Base-by-base conservation (phyloP, 352 stramenopile species). In the Phytophthora niederhauseri region DNA sequence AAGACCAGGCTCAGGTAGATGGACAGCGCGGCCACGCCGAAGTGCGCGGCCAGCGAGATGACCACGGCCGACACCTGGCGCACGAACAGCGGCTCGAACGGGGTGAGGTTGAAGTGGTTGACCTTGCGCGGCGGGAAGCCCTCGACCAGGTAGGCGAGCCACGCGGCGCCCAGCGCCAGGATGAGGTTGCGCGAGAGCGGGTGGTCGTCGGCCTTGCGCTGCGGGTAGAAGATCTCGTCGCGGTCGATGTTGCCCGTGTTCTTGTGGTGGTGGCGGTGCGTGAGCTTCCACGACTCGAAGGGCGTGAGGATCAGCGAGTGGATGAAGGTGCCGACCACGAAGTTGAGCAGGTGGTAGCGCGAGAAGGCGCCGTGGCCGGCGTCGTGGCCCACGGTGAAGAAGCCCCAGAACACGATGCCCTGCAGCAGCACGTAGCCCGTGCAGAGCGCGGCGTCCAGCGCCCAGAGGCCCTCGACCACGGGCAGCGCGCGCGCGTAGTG, bases 241-340 rank as follows among this genome's bases (percentile, higher is more conserved):
- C 87, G 83, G 73, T 95, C 87, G 54, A 93, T 88, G 76, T 93
- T 93, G 68, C 87, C 87, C 65, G 85, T 95, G 78, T 95, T 95
- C 77, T 92, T 93, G 83, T 95, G 87, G 75, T 95, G 87, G 64
- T 91, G 85, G 45, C 87, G 85, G 72, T 93, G 87, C 54, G 87
- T 89, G 55, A 93, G 75, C 69, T 93, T 91, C 85, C 87, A 95
- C 51, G 78, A 80, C 72, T 93, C 80, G 75, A 84, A 95, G 20
- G 87, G 87, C 61, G 84, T 92, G 43, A 95, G 80, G 66, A 93
- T 89, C 55, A 91, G 73, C 72, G 87, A 93, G 76, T 95, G 87
- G 34, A 89, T 89, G 68, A 92, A 64, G 48, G 80, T 91, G 43
- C 87, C 87, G 19, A 93, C 73, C n/a, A 76, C 61, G 56, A 90